phyloP scores from a whole-genome alignment of 2,329 filamentous ascomycete species.

The Septoria petroselini region DNA sequence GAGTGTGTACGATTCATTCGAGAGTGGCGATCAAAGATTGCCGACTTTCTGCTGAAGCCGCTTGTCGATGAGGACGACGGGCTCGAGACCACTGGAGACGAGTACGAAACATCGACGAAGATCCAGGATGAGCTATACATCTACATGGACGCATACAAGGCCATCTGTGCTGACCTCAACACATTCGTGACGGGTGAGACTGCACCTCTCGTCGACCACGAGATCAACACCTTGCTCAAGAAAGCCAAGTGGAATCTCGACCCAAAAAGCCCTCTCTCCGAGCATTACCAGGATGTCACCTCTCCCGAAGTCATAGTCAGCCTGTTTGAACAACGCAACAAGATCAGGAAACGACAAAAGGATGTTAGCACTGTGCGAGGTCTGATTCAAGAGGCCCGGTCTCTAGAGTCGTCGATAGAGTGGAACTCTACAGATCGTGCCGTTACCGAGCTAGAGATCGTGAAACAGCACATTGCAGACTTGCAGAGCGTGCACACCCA shows the following conservation, averaged over 20 bases:
- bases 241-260: conserved; percentile 30
- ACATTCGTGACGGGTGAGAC: conserved; percentile 71
- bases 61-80: conserved; percentile 78
- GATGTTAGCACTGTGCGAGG: conserved; percentile 65
- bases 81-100: conserved; percentile 78
- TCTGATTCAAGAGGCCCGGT: conserved; percentile 66
- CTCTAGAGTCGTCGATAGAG: conserved; percentile 58
- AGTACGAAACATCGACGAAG: conserved; percentile 83
- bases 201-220: conserved; percentile 72
- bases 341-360: conserved; percentile 50
- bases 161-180: conserved; percentile 73
- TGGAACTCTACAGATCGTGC: conserved; percentile 59
- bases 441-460: conserved; percentile 61
- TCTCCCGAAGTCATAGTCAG: conserved; percentile 62
- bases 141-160: conserved; percentile 74
- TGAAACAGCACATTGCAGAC: conserved; percentile 60
- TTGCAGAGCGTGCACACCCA: conserved; percentile 54
- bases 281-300: conserved; percentile 54
- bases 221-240: conserved; percentile 53
- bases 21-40: conserved; percentile 70
- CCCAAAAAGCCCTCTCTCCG: conserved; percentile 47
- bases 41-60: conserved; percentile 67
- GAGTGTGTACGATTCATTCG: conserved; percentile 68
- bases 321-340: conserved; percentile 47
- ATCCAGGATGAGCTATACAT: conserved; percentile 85